Evolutionary conservation across 2,329 filamentous ascomycete genomes (phyloP), one percentile per base, ranked within the genome.

Genomic region (Colletotrichum caudatum): DNA sequence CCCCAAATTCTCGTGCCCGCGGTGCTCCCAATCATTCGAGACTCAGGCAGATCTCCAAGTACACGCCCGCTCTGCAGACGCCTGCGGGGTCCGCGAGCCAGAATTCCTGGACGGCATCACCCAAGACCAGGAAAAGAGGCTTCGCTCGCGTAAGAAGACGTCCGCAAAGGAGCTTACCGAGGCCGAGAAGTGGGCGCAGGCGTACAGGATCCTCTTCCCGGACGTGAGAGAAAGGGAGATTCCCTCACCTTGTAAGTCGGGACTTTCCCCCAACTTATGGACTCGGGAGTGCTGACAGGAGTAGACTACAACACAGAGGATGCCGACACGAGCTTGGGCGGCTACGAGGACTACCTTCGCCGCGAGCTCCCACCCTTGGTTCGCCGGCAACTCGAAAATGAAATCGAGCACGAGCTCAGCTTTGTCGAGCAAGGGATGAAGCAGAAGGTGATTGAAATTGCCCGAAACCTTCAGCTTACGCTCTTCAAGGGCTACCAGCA

Each of bases 191-290:
- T 84, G 82, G 82, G 73, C 71, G 6, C 78, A 81, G 44, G 78
- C 81, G 23, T 83, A 81, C 73, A 74, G 76, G 4, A 73, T 82
- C 0, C 74, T 84, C 1, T 83, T 84, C 44, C 80, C 81, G 0
- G 77, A 76, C 18, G 78, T 71, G 26, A 64, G 64, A 18, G 67
- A 73, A 61, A 66, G 76, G n/a, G 71, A 74, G 9, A 74, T 74
- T 0, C 73, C 73, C 9, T 72, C 71, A 8, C 73, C 73, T 2
- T 73, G 73, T 74, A 33, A 61, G 71, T 18, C 12, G 11, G 11
- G 0, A 4, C 9, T 53, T 23, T 26, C n/a, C 12, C 0, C 0
- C 26, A 1, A 35, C 26, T 3, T 7, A 18, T 9, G 26, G 16
- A 12, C 0, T 12, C 50, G 2, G 44, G 61, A n/a, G 23, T 67